Evolutionary conservation across 2,329 filamentous ascomycete species (phyloP), one percentile per base, ranked within the genome.

Genomic region (Fusarium graminum): DNA sequence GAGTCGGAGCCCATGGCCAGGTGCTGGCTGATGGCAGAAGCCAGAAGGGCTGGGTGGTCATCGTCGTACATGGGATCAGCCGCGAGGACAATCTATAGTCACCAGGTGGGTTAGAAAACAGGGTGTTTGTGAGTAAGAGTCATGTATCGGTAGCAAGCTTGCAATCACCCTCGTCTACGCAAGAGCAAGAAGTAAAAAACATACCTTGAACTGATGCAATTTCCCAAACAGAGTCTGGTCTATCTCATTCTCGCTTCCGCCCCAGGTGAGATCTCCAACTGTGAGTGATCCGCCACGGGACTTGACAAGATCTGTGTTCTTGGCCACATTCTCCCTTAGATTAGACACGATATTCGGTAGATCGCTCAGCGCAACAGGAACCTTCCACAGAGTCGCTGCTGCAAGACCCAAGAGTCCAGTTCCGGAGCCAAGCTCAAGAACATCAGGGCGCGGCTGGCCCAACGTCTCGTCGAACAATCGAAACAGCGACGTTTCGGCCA

Each of bases 381-480:
- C 84, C 41, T 82, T 81, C 81, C 91, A 91, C 25, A 92, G 81
- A 14, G 87, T 88, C 9, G 93, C 92, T 25, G 94, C 92, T 2
- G 94, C 91, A 41, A 98, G 82, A 0, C 95, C 95, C 11, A 97
- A 86, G n/a, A 99, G 84, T 0, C 94, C 94, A 0, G 94, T 98
- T 0, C 95, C 94, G 0, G 94, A 90, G 6, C 94, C 95, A 3
- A 98, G 85, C 75, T 98, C 94, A 10, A 98, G 83, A 2, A 88
- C 80, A 6, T 74, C 68, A 16, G 79, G 72, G 6, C 72, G 61
- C 30, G 75, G 60, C 41, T 74, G 64, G 42, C 74, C 71, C 10
- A 77, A 63, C 13, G 74, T 74, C 54, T 76, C 72, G 38, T 77
- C 74, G 16, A 88, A 78, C 9, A 86, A 68, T 41, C 82, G 78